Evolutionary conservation across 768 basidiomycete species (phyloP), one percentile per base, ranked within the genome.

Genomic region (Suillus spraguei): DNA sequence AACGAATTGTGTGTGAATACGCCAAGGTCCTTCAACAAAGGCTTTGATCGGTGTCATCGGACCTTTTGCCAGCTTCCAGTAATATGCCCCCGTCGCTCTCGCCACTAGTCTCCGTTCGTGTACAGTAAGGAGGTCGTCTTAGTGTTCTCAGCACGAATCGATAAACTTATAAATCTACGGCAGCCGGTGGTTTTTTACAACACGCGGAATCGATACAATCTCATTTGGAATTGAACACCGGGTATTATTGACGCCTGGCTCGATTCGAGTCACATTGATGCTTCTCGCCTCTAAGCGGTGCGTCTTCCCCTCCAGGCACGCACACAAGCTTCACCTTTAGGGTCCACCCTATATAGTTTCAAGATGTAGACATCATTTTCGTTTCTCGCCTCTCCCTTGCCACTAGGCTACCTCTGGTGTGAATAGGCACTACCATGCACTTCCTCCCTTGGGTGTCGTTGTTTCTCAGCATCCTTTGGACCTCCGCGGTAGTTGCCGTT

Each of bases 341-440:
- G 32, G 42, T 28, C 44, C 44, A 13, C 42, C 41, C 62, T 50
- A 33, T 75, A 73, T 75, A 75, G 67, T 56, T 32, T 42, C 28
- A 28, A 28, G 28, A 9, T 49, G 53, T 22, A 53, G 10, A 14
- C 4, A 24, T 52, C 42, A 44, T n/a, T 35, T 13, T 38, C 42
- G 7, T 61, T 58, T 62, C 36, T 16, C 32, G 60, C 63, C 54
- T 61, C 38, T 24, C 61, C 49, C 16, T 59, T 47, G 53, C 44
- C 22, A 24, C 35, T 28, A 32, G 24, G 58, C 63, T 16, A 35
- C 42, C 60, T 55, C 28, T 42, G 32, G 63, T 56, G 64, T 42
- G 47, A 60, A 24, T 47, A 59, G 55, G 47, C 70, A 64, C 72
- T 64, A 63, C 66, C 70, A 83, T 83, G 82, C 67, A 69, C 36